Conservation (phyloP, 768 basidiomycete species). For the Tricholoma matsutake region DNA sequence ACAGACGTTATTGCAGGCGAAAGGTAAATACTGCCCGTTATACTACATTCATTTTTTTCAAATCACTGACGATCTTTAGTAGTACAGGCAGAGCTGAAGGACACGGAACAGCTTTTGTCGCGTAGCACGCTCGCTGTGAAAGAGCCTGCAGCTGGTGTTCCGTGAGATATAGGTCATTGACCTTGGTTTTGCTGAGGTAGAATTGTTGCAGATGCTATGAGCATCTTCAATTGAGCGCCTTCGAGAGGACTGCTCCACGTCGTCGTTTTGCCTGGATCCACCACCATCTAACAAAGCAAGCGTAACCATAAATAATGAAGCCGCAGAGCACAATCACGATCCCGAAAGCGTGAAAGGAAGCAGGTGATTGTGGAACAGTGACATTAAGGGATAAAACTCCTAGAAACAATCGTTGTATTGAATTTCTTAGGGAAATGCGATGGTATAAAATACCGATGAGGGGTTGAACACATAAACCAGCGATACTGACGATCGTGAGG, state of each 20-base stretch:
- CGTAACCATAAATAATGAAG: slow-evolving; percentile 42
- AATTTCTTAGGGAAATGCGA: background rate
- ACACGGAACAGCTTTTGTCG: slow-evolving; percentile 36
- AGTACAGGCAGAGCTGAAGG: slow-evolving; percentile 43
- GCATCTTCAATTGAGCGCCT: background rate
- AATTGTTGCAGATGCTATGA: background rate
- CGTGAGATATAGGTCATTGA: background rate
- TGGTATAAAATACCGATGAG: slow-evolving; percentile 45
- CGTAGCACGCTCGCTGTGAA: slow-evolving; percentile 16
- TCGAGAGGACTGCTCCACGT: slow-evolving; percentile 20
- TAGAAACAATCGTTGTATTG: slow-evolving; percentile 25
- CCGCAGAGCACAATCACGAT: slow-evolving; percentile 46
- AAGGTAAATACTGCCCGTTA: slow-evolving; percentile 30
- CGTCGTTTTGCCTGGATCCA: slow-evolving; percentile 52
- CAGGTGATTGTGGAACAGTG: slow-evolving; percentile 42
- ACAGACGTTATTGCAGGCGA: slow-evolving; percentile 38
- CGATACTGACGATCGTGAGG: slow-evolving; percentile 65
- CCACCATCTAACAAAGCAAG: slow-evolving; percentile 57
- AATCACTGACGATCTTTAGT: background rate
- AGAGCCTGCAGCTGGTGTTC: background rate
- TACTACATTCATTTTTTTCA: background rate
- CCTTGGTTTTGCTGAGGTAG: background rate
- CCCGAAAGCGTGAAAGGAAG: slow-evolving; percentile 51
- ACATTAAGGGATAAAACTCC: slow-evolving; percentile 72
- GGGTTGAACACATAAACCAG: slow-evolving; percentile 62